A percentile compares a stretch with the other conserved stretches of the same genome.
phyloP scores from a whole-genome alignment of 176 grass and related monocot genomes.

The Lolium perenne region DNA sequence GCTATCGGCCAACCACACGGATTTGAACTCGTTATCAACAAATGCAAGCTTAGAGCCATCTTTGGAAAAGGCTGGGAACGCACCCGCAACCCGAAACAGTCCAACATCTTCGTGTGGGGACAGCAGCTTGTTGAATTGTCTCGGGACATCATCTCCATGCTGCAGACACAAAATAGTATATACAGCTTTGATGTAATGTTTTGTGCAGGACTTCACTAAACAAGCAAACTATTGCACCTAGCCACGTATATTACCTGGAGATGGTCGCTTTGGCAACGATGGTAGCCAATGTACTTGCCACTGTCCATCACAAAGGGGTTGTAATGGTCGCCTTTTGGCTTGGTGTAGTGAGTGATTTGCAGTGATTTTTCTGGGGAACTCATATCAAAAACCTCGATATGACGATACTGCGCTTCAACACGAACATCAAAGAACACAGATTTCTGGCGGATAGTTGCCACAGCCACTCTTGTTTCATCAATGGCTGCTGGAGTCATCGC shows the following conservation, averaged over 20 bases:
- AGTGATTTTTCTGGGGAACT: neutral
- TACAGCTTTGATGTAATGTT: neutral
- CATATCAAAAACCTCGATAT: conserved; percentile 50
- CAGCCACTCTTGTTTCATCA: conserved; percentile 32
- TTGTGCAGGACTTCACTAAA: neutral
- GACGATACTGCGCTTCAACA: conserved; percentile 39
- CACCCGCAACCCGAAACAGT: conserved; percentile 19
- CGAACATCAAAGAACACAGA: conserved; percentile 12
- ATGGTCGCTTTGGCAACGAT: neutral
- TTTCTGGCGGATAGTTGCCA: conserved; percentile 37
- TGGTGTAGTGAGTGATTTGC: conserved; percentile 6
- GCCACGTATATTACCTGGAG: neutral
- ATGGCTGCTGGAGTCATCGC: conserved; percentile 43
- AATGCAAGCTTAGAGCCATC: conserved; percentile 35
- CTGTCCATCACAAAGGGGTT: conserved; percentile 48
- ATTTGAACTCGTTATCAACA: conserved; percentile 32
- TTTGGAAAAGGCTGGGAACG: conserved; percentile 35
- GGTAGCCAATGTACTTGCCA: conserved; percentile 38
- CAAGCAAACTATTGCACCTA: neutral
- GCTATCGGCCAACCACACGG: neutral
- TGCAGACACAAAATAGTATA: conserved; percentile 18
- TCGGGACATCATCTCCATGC: conserved; percentile 26
- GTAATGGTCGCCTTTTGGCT: conserved; percentile 36
- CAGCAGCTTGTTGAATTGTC: conserved; percentile 27
- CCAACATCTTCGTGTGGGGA: conserved; percentile 29